A percentile compares a stretch with the other conserved stretches of the same genome.
phyloP scores from a whole-genome alignment of 805 yeast genomes.

The Naumovozyma castellii region DNA sequence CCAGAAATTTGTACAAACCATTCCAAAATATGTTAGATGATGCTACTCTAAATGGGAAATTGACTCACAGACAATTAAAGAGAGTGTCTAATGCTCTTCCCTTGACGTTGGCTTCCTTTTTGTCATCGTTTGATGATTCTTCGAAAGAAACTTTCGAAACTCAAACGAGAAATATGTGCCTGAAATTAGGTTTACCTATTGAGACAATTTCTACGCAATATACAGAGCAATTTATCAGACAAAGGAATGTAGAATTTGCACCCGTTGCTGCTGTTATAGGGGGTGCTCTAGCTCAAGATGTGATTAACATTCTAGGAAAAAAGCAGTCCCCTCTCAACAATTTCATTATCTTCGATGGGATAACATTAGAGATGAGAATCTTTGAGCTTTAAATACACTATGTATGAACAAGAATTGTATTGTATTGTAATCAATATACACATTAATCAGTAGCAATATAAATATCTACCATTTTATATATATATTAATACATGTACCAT shows the following conservation, averaged over 20 bases:
- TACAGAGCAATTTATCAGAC: conserved; percentile 35
- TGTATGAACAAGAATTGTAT: no score
- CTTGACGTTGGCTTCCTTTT: conserved; percentile 44
- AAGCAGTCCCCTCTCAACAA: conserved; percentile 79
- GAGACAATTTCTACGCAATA: conserved; percentile 34
- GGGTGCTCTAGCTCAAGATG: conserved; percentile 84
- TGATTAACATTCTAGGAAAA: conserved; percentile 68
- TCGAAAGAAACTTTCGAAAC: conserved; percentile 20
- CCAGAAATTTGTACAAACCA: conserved; percentile 32
- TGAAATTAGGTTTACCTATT: conserved; percentile 37
- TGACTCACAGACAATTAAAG: conserved; percentile 25
- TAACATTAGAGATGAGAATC: conserved; percentile 65
- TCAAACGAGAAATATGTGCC: conserved; percentile 14
- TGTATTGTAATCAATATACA: neutral
- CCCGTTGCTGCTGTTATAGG: conserved; percentile 86
- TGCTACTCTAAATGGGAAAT: conserved; percentile 30
- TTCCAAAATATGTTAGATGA: conserved; percentile 32
- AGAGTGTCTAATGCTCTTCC: conserved; percentile 35
- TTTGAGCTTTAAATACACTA: conserved; percentile 31
- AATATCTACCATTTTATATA: no score
- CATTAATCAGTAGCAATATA: no score
- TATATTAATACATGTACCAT: neutral
- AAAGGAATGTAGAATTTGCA: conserved; percentile 54
- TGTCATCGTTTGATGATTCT: conserved; percentile 20
- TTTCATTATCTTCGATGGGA: conserved; percentile 66